Base-by-base conservation (phyloP, 108 stramenopile genomes). In the Schizochytrium sp. region DNA sequence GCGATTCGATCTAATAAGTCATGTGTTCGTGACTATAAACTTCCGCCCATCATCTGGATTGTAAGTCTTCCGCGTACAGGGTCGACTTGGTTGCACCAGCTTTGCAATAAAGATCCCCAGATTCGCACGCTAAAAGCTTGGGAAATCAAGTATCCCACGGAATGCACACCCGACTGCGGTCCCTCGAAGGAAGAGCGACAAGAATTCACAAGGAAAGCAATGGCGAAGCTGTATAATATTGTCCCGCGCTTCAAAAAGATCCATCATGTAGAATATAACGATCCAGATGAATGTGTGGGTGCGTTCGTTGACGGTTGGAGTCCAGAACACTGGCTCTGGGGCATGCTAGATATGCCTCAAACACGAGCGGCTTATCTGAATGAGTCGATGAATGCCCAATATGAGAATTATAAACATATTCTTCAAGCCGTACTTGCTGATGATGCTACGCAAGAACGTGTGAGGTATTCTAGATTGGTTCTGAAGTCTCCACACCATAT, bases 401-500 rank as follows among this genome's bases (percentile, higher is more conserved):
- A 83, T 28, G 76, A 49, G 50, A 83, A 83, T 40, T 83, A 55
- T 1, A 49, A 28, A 40, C 10, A 7, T 49, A 13, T 83, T 8
- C 28, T 83, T n/a, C 76, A 83, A 42, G 28, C 76, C 10, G 50
- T 49, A 5, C 0, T 83, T 17, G 50, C 47, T 10, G 76, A 17
- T 10, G 76, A 83, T 38, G 47, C 19, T 10, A 53, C 45, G 19
- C 17, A 28, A 13, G 72, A 72, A 28, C 1, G 15, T 1, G 40
- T 41, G 72, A 41, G 28, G 40, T 60, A 60, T n/a, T 17, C 10
- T n/a, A 17, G 53, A 12, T 53, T 83, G 50, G 76, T 83, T 46
- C 76, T 83, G 28, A 83, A 83, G 53, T 55, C 50, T 46, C 76
- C 76, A 12, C 76, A 83, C 55, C 76, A 83, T 53, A 83, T 83